These are phyloP conservation scores for Penicillium griseofulvum DNA, from an alignment of 2,329 filamentous ascomycete genomes.

Conservation along the genomic window DNA sequence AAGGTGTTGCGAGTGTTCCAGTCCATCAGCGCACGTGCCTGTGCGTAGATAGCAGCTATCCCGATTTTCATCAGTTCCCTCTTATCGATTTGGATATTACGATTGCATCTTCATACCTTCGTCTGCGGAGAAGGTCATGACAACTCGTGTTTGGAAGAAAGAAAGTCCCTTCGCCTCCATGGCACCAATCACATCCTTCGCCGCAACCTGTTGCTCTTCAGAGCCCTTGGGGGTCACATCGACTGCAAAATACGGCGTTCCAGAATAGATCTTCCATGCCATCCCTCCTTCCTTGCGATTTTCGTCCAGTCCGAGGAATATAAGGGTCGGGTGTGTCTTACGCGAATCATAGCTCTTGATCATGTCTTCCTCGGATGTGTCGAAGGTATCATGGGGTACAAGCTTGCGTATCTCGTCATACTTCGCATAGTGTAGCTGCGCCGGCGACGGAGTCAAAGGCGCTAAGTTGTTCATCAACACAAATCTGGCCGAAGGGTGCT, in stretches of 20 bases:
- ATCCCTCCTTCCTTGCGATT: constrained; percentile 43
- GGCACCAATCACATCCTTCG: constrained; percentile 58
- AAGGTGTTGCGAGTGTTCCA: constrained; percentile 94
- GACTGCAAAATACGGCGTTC: constrained; percentile 82
- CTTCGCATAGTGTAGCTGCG: constrained; percentile 65
- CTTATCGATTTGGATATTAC: background rate
- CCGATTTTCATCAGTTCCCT: background rate
- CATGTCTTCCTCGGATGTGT: constrained; percentile 67
- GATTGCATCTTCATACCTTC: constrained; percentile 51
- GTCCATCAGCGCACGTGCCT: constrained; percentile 82
- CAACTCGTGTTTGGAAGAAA: constrained; percentile 66
- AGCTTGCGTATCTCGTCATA: constrained; percentile 68
- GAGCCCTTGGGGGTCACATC: constrained; percentile 75
- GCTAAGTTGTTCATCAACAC: constrained; percentile 75
- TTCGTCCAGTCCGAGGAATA: constrained; percentile 86
- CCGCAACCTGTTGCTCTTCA: constrained; percentile 55
- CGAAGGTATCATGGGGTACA: constrained; percentile 70
- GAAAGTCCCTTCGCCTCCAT: constrained; percentile 61
- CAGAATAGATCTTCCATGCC: constrained; percentile 62
- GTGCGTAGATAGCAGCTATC: constrained; percentile 82
- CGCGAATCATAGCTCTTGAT: constrained; percentile 72
- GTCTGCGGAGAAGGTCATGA: constrained; percentile 59
- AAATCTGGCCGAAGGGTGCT: constrained; percentile 57
- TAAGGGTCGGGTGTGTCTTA: constrained; percentile 64
- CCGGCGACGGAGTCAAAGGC: constrained; percentile 63